These are phyloP conservation scores for Talaromyces sp. DNA, from an alignment of 2,329 filamentous ascomycete genomes.

Conservation along the genomic window DNA sequence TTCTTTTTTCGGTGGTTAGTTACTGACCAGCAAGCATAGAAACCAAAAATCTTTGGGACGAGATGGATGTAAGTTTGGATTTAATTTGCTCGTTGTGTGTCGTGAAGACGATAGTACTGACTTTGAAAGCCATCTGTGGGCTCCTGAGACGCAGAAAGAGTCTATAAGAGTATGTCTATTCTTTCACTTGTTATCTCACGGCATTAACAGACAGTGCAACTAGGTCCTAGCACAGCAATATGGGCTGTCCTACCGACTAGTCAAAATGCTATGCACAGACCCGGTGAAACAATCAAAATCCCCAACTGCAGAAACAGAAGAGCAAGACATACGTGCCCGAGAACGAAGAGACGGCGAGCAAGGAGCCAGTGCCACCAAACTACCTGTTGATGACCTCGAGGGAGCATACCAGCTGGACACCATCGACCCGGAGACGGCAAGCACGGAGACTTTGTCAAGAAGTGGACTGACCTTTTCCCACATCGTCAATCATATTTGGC, in stretches of 20 bases:
- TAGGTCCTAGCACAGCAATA: slow-evolving; percentile 56
- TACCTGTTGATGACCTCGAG: slow-evolving; percentile 26
- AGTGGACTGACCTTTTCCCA: slow-evolving; percentile 49
- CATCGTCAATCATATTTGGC: slow-evolving; percentile 67
- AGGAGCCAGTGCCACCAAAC: slow-evolving; percentile 3
- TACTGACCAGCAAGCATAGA: slow-evolving; percentile 22
- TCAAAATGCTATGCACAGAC: slow-evolving; percentile 59
- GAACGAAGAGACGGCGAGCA: not conserved
- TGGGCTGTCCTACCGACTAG: slow-evolving; percentile 63
- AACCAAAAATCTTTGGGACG: slow-evolving; percentile 50
- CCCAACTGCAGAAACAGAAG: slow-evolving; percentile 14
- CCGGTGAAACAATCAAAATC: slow-evolving; percentile 34
- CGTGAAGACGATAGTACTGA: slow-evolving; percentile 11
- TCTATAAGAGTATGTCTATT: slow-evolving; percentile 42
- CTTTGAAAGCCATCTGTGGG: slow-evolving; percentile 61
- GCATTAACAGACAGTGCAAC: not conserved
- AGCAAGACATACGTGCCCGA: not conserved
- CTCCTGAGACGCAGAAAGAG: slow-evolving; percentile 56
- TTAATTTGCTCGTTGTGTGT: not conserved
- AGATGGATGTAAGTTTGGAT: slow-evolving; percentile 62
- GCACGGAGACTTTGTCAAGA: slow-evolving; percentile 22
- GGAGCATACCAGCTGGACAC: slow-evolving; percentile 23
- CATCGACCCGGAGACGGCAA: slow-evolving; percentile 17
- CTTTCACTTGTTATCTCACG: not conserved
- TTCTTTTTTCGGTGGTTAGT: no score